Evolutionary conservation across 2,329 filamentous ascomycete species (phyloP).

Genomic region (Paracoccidioides lutzii): DNA sequence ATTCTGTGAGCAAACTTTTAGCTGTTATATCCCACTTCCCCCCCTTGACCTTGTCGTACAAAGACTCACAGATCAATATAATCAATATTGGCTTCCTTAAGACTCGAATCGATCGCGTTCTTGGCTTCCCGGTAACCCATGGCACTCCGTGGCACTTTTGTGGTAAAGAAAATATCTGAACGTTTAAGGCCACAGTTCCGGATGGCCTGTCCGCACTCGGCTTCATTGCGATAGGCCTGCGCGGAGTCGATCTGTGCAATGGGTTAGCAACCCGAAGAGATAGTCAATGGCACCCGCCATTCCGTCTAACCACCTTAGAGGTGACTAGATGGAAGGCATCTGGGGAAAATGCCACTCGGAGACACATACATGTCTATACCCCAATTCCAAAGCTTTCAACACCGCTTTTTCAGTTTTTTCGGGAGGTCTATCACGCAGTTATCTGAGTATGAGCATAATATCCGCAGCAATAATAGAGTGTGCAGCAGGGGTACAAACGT

Average conservation of each 20-base stretch:
- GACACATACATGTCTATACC: slow-evolving; percentile 44
- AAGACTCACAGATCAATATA: slow-evolving; percentile 51
- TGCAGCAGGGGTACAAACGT: slow-evolving; percentile 18
- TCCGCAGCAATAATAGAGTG: background rate
- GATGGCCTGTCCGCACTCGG: slow-evolving; percentile 41
- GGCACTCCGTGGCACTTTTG: slow-evolving; percentile 41
- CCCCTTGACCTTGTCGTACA: background rate
- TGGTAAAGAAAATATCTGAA: slow-evolving; percentile 49
- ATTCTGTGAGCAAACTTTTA: slow-evolving; percentile 15
- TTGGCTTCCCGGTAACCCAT: slow-evolving; percentile 54
- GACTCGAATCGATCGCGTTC: slow-evolving; percentile 49
- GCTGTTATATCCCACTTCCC: background rate
- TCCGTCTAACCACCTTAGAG: background rate
- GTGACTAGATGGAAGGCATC: background rate
- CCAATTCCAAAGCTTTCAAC: slow-evolving; percentile 41
- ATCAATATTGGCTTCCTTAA: slow-evolving; percentile 48
- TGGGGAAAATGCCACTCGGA: background rate
- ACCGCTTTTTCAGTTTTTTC: slow-evolving; percentile 46
- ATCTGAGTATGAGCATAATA: background rate
- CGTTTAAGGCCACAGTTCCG: slow-evolving; percentile 39
- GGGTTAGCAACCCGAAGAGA: background rate
- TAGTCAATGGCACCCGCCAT: background rate
- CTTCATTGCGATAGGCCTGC: slow-evolving; percentile 46
- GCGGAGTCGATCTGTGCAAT: slow-evolving; percentile 42
- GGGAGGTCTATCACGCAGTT: slow-evolving; percentile 39